Base-by-base conservation (phyloP, 2,329 filamentous ascomycete genomes). In the Sodiomyces alkalinus region DNA sequence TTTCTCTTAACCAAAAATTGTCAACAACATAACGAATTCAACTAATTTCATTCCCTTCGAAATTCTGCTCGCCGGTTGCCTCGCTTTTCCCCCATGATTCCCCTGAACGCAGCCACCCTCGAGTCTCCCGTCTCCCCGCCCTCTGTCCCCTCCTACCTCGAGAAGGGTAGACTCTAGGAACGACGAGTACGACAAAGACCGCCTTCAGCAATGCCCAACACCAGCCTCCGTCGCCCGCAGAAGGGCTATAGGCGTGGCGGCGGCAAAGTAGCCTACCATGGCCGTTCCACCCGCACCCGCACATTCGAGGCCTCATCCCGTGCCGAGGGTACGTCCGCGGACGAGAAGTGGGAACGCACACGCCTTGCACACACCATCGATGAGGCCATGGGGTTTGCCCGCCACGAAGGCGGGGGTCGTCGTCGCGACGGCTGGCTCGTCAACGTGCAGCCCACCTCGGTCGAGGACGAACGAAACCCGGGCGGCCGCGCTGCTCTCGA, bases 341-440 rank as follows among this genome's bases (percentile, higher is more conserved):
- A 93, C 62, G 90, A 98, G 55, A 92, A 83, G 53, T 74, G 82
- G 56, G 86, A 98, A 56, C 76, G 83, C 20, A 78, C 75, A 26
- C 74, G 74, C 31, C 69, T 93, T 28, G 83, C 83, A 18, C 74
- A 93, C 55, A 71, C 66, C 44, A 94, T 98, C 48, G 92, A 98
- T 58, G 90, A 96, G 58, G 68, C 70, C 36, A 90, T 96, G 74
- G 92, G 90, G 29, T 98, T 98, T 51, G 67, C 76, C 19, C 79
- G 87, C 28, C 94, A 86, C 49, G 92, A 98, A 39, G 76, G 81
- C 18, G 90, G 80, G 48, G 90, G 80, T 48, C 83, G 78, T 56
- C 64, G 60, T 41, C 80, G 75, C 47, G 70, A 80, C 27, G 86
- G 92, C 38, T 98, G 90, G 90, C 70, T 98, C 4, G 82, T 87